Evolutionary conservation across 164 flowering plant genomes (phyloP).

Genomic region (Aristolochia fimbriata): DNA sequence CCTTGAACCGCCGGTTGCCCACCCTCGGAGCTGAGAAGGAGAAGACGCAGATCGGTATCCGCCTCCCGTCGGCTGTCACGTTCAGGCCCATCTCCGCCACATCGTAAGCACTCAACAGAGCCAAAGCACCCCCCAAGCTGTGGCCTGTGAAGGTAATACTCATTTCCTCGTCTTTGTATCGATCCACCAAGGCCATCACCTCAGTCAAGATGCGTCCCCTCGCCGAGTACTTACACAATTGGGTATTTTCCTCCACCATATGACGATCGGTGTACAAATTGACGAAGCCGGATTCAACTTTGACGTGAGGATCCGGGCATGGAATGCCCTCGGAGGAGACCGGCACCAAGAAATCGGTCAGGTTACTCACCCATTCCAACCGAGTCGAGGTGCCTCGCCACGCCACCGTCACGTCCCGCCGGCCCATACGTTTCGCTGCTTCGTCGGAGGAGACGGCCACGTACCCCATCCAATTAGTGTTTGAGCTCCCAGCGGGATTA

Average conservation of each 20-base stretch:
- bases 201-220: too few species aligned
- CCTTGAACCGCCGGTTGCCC: slow-evolving; percentile 62
- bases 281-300: slow-evolving; percentile 29
- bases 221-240: too few species aligned
- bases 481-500: slow-evolving; percentile 49
- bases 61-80: not conserved
- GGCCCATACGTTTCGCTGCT: slow-evolving; percentile 43
- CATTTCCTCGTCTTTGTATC: slow-evolving; percentile 22
- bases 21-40: slow-evolving; percentile 78
- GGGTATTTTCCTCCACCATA: too few species aligned
- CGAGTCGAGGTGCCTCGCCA: slow-evolving; percentile 80
- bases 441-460: slow-evolving; percentile 55
- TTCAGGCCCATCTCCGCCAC: slow-evolving; percentile 53
- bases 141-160: slow-evolving; percentile 69
- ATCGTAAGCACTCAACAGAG: slow-evolving; percentile 60
- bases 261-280: too few species aligned
- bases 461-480: slow-evolving; percentile 89
- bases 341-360: slow-evolving; percentile 34
- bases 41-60: slow-evolving; percentile 45
- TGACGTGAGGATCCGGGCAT: slow-evolving; percentile 35
- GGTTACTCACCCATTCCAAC: slow-evolving; percentile 68
- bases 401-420: slow-evolving; percentile 59
- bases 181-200: too few species aligned
- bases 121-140: slow-evolving; percentile 61
- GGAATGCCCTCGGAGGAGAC: slow-evolving; percentile 37